Base-by-base conservation (phyloP, 805 yeast genomes). In the Candida suzukii region DNA sequence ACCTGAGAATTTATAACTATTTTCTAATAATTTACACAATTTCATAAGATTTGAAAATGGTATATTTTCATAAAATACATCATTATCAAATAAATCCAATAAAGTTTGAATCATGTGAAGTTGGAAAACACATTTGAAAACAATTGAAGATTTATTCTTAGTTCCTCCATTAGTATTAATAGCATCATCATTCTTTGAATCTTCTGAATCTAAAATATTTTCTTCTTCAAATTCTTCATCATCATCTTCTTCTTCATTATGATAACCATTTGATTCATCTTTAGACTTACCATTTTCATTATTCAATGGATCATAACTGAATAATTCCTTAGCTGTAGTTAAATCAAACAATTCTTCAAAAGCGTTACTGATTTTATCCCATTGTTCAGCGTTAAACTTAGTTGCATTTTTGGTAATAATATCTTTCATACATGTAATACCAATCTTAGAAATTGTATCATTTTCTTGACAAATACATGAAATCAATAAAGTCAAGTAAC, bases 381-480 rank as follows among this genome's bases (percentile, higher is more conserved):
- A 93, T 51, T 95, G 91, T 7, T 64, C 64, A 11, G 64, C 70
- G 18, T 63, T 58, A 55, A 93, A 87, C 52, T 77, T 78, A 9
- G 61, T 51, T 49, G 80, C 75, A 56, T 93, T 95, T 47, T 83
- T 83, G n/a, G 80, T 63, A 43, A 93, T 73, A 46, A 93, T 68
- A 48, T 81, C 84, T 50, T 84, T 83, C 44, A 93, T 70, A 58
- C 99, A 90, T 9, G 91, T 78, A 54, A 95, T 76, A 27, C 99
- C 99, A 49, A 91, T 91, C 52, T 95, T 74, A 0, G 97, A 95
- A 52, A 95, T 88, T 0, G 98, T 90, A 54, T 93, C 99, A 58
- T 93, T 91, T 52, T 90, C 96, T 61, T 93, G 99, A 52, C 96
- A 88, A 39, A 93, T 87, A 63, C 99, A 93, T 6, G 91, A 81